Conservation (phyloP, 176 grass and related monocot genomes). For the Carex parvula region DNA sequence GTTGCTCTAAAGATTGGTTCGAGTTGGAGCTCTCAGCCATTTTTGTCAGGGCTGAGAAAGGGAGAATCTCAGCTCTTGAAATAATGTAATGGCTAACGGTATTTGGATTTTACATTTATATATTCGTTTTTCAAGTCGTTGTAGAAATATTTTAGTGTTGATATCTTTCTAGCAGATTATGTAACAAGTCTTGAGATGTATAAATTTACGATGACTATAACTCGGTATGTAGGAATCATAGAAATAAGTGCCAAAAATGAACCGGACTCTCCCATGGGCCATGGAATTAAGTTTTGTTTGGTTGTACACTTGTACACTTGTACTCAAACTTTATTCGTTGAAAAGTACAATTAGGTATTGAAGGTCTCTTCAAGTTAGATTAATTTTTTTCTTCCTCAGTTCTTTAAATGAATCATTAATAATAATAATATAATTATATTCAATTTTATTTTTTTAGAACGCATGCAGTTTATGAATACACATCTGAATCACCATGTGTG, state of each 20-base stretch:
- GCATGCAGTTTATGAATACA: neutral
- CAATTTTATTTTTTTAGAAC: neutral
- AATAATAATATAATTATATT: neutral
- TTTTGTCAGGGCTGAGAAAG: neutral
- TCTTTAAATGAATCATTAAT: neutral
- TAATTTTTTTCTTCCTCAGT: neutral
- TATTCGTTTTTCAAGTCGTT: neutral
- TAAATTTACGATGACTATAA: neutral
- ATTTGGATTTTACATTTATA: slow-evolving; percentile 16
- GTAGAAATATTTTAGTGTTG: neutral
- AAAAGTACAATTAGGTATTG: neutral
- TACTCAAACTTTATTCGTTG: neutral
- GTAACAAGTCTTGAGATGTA: neutral
- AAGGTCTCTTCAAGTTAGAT: neutral
- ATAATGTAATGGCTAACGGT: slow-evolving; percentile 2
- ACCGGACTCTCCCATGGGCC: neutral
- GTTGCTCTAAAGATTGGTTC: neutral
- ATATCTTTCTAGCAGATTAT: neutral
- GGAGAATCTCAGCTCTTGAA: neutral
- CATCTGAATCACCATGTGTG: no score
- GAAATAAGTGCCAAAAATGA: neutral
- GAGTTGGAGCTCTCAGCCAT: slow-evolving; percentile 4
- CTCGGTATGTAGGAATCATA: neutral
- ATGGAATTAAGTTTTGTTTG: neutral
- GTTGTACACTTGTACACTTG: neutral